These are phyloP conservation scores for Malus orientalis DNA, from an alignment of 306 rosid genomes.

Conservation along the genomic window DNA sequence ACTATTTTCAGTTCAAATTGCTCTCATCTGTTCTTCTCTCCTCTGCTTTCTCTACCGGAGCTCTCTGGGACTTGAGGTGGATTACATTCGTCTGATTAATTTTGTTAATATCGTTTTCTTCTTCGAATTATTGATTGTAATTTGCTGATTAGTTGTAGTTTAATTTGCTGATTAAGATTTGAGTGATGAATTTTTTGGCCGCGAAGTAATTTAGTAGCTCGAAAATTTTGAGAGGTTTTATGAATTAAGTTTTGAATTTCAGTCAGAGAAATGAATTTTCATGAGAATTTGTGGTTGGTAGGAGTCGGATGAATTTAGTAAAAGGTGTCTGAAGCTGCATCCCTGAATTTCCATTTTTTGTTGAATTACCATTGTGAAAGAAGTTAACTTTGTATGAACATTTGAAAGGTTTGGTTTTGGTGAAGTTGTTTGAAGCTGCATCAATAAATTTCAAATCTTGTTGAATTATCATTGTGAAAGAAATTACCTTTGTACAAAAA, in stretches of 20 bases:
- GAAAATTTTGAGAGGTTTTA: neutral
- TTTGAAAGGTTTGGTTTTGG: neutral
- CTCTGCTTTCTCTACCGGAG: too few species aligned
- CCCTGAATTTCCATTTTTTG: neutral
- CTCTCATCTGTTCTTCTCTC: accelerated
- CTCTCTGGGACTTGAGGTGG: neutral
- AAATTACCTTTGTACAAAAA: neutral
- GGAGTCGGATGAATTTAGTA: neutral
- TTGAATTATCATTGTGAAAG: neutral
- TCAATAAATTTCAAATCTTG: too few species aligned
- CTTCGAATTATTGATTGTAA: neutral
- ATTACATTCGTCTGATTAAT: neutral
- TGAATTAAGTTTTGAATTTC: neutral
- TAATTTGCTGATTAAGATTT: neutral
- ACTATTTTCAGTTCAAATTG: neutral
- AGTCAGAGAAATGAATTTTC: neutral
- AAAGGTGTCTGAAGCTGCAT: neutral
- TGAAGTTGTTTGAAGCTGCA: neutral
- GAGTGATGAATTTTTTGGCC: neutral
- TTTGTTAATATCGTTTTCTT: neutral
- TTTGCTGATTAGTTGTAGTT: neutral
- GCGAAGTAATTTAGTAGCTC: too few species aligned
- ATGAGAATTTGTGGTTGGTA: neutral
- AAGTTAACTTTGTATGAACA: neutral
- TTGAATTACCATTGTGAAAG: neutral